phyloP scores from a whole-genome alignment of 2,329 filamentous ascomycete species.

The Epichloe sibirici region DNA sequence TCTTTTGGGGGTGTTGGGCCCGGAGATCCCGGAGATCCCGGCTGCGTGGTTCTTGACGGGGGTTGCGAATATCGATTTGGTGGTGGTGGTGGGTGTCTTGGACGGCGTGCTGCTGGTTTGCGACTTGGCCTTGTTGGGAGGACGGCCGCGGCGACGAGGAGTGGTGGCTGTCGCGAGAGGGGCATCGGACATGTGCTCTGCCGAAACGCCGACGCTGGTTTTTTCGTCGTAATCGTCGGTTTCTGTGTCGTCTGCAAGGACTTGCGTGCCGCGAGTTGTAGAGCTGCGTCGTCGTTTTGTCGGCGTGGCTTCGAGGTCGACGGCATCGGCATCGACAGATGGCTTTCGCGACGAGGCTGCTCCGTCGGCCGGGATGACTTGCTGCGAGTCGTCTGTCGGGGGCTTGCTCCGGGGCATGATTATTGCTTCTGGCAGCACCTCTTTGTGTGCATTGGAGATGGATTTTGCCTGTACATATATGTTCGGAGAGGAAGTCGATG shows the following conservation, averaged over 20 bases:
- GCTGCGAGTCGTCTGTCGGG: not conserved
- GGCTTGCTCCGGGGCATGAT: conserved; percentile 6
- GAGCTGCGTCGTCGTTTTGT: conserved; percentile 20
- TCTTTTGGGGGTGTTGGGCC: conserved; percentile 45
- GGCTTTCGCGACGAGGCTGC: conserved; percentile 10
- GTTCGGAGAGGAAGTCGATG: not conserved
- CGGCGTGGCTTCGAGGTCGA: conserved; percentile 17
- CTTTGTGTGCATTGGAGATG: not conserved
- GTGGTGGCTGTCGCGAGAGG: conserved; percentile 18
- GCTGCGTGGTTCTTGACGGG: conserved; percentile 23
- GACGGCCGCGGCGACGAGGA: conserved; percentile 17
- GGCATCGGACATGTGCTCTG: not conserved
- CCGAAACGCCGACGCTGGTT: not conserved
- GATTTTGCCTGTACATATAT: not conserved
- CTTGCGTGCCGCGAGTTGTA: not conserved
- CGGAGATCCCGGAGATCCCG: conserved; percentile 14
- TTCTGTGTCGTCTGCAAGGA: conserved; percentile 5
- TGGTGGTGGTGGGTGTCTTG: conserved; percentile 15
- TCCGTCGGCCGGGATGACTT: not conserved
- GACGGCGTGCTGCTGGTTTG: conserved; percentile 18
- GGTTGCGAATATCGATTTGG: conserved; percentile 20
- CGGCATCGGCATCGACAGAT: conserved; percentile 17
- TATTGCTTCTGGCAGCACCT: not conserved
- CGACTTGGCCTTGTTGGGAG: conserved; percentile 19
- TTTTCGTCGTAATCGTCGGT: conserved; percentile 2